Conservation (phyloP, 306 rosid species). For the Cicer chorassanicum region DNA sequence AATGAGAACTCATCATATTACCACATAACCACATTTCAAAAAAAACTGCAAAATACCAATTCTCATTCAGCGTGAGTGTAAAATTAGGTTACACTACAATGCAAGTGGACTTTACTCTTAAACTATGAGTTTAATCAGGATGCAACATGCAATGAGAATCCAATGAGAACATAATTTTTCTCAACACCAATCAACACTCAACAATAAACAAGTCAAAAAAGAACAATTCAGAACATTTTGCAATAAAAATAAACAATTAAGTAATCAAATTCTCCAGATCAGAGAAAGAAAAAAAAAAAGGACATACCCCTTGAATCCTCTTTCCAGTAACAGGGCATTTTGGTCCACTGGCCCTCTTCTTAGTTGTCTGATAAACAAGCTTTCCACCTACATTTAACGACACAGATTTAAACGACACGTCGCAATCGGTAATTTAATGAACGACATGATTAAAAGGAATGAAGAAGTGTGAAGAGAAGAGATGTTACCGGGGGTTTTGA, state of each 20-base stretch:
- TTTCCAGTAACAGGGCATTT: slow-evolving; percentile 83
- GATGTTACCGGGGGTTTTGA: slow-evolving; percentile 68
- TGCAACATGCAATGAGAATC: no score
- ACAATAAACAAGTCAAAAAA: no score
- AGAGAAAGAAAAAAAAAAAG: not conserved
- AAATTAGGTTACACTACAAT: not conserved
- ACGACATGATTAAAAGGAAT: not conserved
- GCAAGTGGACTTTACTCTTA: not conserved
- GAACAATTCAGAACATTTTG: not conserved
- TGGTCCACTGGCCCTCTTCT: slow-evolving; percentile 84
- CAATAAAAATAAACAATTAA: not conserved
- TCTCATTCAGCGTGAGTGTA: not conserved
- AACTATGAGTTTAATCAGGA: no score
- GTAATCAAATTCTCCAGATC: not conserved
- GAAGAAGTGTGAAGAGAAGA: not conserved
- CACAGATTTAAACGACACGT: not conserved
- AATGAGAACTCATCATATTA: not conserved
- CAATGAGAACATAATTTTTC: not conserved
- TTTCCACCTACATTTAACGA: slow-evolving; percentile 59
- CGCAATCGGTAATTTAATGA: not conserved
- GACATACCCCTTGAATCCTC: slow-evolving; percentile 76
- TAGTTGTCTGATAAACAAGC: slow-evolving; percentile 73
- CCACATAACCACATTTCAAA: not conserved
- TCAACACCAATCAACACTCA: not conserved
- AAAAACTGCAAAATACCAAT: not conserved